These are phyloP conservation scores for Pholiota microspora DNA, from an alignment of 768 basidiomycete species.

Conservation along the genomic window DNA sequence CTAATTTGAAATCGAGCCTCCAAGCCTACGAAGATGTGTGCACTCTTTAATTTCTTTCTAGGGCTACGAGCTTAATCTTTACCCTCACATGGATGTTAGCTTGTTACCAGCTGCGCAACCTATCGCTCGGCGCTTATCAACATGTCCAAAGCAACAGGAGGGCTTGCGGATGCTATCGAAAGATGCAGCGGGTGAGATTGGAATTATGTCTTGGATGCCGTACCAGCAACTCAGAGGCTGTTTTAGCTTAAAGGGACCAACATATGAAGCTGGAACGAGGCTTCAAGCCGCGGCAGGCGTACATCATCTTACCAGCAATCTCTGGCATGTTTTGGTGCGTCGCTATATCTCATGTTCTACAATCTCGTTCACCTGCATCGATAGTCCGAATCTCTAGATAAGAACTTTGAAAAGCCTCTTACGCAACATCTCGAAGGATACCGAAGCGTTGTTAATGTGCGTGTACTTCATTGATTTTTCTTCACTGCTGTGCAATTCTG, in stretches of 20 bases:
- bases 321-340: constrained; percentile 87
- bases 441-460: constrained; percentile 65
- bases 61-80: neutral
- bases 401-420: constrained; percentile 86
- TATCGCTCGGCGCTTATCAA: constrained; percentile 81
- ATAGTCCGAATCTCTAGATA: constrained; percentile 83
- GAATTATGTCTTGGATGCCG: constrained; percentile 10
- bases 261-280: constrained; percentile 77
- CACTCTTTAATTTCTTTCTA: constrained; percentile 11
- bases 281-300: constrained; percentile 86
- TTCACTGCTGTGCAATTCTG: neutral
- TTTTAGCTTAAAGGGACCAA: constrained; percentile 70
- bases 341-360: constrained; percentile 1
- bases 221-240: neutral
- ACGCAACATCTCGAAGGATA: constrained; percentile 84
- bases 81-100: constrained; percentile 36
- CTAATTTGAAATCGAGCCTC: constrained; percentile 73
- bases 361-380: constrained; percentile 4
- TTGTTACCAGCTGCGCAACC: constrained; percentile 70
- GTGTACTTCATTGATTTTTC: constrained; percentile 12
- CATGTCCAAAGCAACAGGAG: constrained; percentile 81
- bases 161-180: constrained; percentile 86
- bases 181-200: constrained; percentile 70
- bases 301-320: constrained; percentile 89
- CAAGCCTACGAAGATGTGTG: constrained; percentile 82